Evolutionary conservation across 495 filamentous ascomycete species (phyloP), one percentile per base, ranked within the genome.

Genomic region (Aspergillus funiculosus): DNA sequence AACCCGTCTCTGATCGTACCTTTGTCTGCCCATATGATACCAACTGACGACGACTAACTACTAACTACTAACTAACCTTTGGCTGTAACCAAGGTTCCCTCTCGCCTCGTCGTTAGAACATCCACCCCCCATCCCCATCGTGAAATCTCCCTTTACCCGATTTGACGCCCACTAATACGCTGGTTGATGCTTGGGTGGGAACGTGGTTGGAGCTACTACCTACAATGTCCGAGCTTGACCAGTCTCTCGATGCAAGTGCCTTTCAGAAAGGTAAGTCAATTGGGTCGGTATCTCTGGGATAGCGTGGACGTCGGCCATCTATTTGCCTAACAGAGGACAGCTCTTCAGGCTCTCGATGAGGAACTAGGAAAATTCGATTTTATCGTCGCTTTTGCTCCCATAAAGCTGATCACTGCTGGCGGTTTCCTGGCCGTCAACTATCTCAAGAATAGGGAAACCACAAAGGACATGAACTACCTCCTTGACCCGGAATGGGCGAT

Each of bases 301-400:
- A 26, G 20, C 37, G 20, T 24, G 9, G 15, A 14, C 13, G 9
- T 24, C 10, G 3, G 19, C 20, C 26, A 11, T 28, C n/a, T 22
- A 21, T 15, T 35, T 30, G 35, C 22, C 37, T 48, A 24, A 48
- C 46, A n/a, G 10, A 6, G 4, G 15, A 39, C 37, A 48, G 46
- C 46, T 35, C 46, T 48, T 7, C 37, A 41, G 22, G 46, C 36
- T n/a, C 46, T 48, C 24, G 46, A 48, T 31, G 46, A 48, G 20
- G 46, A 48, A 41, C 28, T 48, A 21, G 46, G 46, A 27, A 48
- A 48, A 41, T 48, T 48, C 30, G 46, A 48, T 6, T 48, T 48
- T 28, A 48, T 48, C 37, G 46, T 48, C 32, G 46, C 46, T 27
- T 48, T 48, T 19, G 46, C 46, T 19, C 46, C 46, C n/a, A 48